Evolutionary conservation across 805 yeast species (phyloP).

Genomic region (Starmerella kuoi): DNA sequence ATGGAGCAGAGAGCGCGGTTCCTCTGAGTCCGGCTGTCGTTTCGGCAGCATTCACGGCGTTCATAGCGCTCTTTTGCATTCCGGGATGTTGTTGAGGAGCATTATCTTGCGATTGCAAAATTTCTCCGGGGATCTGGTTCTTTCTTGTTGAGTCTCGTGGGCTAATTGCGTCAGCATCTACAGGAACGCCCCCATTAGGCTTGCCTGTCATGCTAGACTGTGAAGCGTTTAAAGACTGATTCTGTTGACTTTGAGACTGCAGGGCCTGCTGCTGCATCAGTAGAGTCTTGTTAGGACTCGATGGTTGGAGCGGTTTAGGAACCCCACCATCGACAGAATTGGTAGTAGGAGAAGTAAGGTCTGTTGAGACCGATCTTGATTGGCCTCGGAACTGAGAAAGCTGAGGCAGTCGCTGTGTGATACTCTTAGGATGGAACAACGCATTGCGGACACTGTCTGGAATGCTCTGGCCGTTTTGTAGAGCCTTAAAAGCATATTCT

Average conservation of each 20-base stretch:
- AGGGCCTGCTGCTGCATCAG: neutral
- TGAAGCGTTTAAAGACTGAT: neutral
- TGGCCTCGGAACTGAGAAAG: constrained; percentile 4
- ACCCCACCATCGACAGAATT: neutral
- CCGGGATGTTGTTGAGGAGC: too few species aligned
- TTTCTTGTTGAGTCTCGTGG: neutral
- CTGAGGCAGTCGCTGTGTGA: constrained; percentile 9
- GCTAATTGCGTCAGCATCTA: neutral
- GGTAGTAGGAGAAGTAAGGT: neutral
- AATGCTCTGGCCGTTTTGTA: constrained; percentile 12
- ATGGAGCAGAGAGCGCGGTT: neutral
- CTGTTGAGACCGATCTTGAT: neutral
- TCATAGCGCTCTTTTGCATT: too few species aligned
- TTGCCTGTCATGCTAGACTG: neutral
- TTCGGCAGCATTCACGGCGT: too few species aligned
- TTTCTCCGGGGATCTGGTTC: too few species aligned
- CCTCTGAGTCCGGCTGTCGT: neutral
- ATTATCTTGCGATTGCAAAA: too few species aligned
- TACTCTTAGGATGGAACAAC: constrained; percentile 10
- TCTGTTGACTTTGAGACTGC: neutral
- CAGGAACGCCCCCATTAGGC: neutral
- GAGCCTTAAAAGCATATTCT: constrained; percentile 14
- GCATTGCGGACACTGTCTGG: constrained; percentile 10
- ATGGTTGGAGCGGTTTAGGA: neutral
- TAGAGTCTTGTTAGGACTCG: neutral